phyloP scores from a whole-genome alignment of 345 rosid genomes.

The Ceriops zippeliana region DNA sequence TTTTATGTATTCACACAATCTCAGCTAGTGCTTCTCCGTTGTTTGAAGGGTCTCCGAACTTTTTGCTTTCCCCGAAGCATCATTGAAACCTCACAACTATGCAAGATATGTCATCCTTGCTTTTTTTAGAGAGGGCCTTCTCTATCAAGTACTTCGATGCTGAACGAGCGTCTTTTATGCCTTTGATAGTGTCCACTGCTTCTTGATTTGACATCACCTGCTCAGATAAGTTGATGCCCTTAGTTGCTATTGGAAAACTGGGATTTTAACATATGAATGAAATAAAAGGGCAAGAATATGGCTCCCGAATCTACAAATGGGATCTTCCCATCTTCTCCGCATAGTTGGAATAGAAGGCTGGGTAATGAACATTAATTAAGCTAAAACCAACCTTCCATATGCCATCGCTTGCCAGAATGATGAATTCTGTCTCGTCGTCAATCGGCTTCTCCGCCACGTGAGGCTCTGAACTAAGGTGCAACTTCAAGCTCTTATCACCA shows the following conservation, averaged over 20 bases:
- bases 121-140: slow-evolving; percentile 56
- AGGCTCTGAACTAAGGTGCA: slow-evolving; percentile 87
- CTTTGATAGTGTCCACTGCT: slow-evolving; percentile 54
- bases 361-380: neutral
- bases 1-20: slow-evolving; percentile 15
- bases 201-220: slow-evolving; percentile 85
- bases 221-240: neutral
- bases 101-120: slow-evolving; percentile 94
- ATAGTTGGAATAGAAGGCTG: neutral
- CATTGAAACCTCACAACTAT: slow-evolving; percentile 70
- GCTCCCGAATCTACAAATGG: slow-evolving; percentile 1
- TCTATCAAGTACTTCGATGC: slow-evolving; percentile 73
- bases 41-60: neutral
- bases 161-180: slow-evolving; percentile 57
- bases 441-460: slow-evolving; percentile 41
- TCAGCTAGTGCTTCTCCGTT: slow-evolving; percentile 3
- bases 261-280: neutral
- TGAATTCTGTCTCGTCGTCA: slow-evolving; percentile 44
- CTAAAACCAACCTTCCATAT: slow-evolving; percentile 67
- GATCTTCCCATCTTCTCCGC: neutral
- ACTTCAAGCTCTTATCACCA: slow-evolving; percentile 78
- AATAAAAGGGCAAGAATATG: neutral
- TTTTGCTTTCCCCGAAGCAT: neutral
- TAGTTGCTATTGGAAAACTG: neutral
- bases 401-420: slow-evolving; percentile 88